These are phyloP conservation scores for Cladophialophora exuberans DNA, from an alignment of 2,329 filamentous ascomycete genomes.

Conservation along the genomic window DNA sequence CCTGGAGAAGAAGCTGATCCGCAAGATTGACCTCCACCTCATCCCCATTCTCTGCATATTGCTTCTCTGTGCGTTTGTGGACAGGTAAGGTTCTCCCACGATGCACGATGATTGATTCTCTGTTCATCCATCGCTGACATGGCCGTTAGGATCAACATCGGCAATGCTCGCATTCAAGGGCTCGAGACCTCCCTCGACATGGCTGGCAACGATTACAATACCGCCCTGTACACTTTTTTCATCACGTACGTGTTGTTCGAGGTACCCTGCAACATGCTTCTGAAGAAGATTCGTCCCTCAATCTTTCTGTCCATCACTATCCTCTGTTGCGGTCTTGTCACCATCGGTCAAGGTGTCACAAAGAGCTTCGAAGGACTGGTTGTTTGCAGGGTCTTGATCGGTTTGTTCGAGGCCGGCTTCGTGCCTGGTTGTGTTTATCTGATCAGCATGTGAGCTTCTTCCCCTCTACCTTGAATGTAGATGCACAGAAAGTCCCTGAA, in stretches of 20 bases:
- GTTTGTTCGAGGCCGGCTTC: slow-evolving; percentile 40
- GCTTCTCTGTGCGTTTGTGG: no score
- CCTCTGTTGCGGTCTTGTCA: background rate
- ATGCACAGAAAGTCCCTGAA: background rate
- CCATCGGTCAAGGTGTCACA: slow-evolving; percentile 42
- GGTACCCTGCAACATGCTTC: slow-evolving; percentile 51
- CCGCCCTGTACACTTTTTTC: slow-evolving; percentile 34
- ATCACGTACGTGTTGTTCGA: slow-evolving; percentile 35
- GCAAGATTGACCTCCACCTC: no score
- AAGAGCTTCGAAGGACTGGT: slow-evolving; percentile 35
- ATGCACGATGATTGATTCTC: no score
- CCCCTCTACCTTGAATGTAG: background rate
- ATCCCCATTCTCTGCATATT: no score
- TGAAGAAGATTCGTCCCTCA: slow-evolving; percentile 37
- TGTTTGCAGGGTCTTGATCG: slow-evolving; percentile 37
- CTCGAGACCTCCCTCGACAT: slow-evolving; percentile 48
- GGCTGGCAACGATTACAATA: slow-evolving; percentile 44
- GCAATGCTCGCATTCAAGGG: slow-evolving; percentile 50
- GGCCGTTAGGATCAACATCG: slow-evolving; percentile 29
- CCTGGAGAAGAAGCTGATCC: no score
- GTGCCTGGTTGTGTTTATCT: slow-evolving; percentile 37
- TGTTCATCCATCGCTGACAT: no score
- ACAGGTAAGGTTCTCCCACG: no score
- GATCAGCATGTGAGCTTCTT: background rate
- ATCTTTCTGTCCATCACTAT: background rate